phyloP scores from a whole-genome alignment of 805 yeast genomes.

The Cyberlindnera maclurae region DNA sequence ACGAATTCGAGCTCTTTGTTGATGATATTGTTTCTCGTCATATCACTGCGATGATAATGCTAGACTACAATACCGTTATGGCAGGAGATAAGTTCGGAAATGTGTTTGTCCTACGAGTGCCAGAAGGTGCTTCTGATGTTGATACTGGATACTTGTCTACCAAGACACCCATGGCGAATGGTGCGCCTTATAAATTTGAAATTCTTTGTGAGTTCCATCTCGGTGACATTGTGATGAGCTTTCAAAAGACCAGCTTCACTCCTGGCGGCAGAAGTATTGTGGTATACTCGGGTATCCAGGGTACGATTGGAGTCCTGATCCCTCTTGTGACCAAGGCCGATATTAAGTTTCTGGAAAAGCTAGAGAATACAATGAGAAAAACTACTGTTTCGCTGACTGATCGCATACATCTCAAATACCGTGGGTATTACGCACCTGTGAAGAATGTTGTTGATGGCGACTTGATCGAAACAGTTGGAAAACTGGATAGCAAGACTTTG shows the following conservation, averaged over 20 bases:
- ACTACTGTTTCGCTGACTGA: conserved; percentile 34
- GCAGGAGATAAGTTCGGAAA: conserved; percentile 90
- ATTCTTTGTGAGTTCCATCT: conserved; percentile 51
- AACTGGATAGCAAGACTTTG: conserved; percentile 6
- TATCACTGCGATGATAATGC: conserved; percentile 46
- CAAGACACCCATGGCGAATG: conserved; percentile 34
- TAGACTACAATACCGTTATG: conserved; percentile 71
- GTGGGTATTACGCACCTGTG: conserved; percentile 79
- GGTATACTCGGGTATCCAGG: conserved; percentile 71
- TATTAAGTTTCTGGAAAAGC: conserved; percentile 44
- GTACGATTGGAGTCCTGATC: conserved; percentile 66
- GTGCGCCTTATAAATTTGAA: conserved; percentile 45
- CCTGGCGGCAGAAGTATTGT: conserved; percentile 61
- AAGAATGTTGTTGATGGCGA: conserved; percentile 85
- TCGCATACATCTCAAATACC: conserved; percentile 56
- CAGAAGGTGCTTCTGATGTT: conserved; percentile 44
- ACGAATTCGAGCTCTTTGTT: conserved; percentile 53
- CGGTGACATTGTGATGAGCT: conserved; percentile 63
- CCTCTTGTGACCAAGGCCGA: conserved; percentile 65
- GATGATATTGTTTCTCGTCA: conserved; percentile 68
- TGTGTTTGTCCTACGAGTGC: conserved; percentile 57
- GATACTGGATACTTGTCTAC: conserved; percentile 33
- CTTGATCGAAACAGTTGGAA: conserved; percentile 47
- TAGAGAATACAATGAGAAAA: conserved; percentile 42
- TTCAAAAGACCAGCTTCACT: conserved; percentile 46